Evolutionary conservation across 495 filamentous ascomycete species (phyloP).

Genomic region (Aspergillus leporis): DNA sequence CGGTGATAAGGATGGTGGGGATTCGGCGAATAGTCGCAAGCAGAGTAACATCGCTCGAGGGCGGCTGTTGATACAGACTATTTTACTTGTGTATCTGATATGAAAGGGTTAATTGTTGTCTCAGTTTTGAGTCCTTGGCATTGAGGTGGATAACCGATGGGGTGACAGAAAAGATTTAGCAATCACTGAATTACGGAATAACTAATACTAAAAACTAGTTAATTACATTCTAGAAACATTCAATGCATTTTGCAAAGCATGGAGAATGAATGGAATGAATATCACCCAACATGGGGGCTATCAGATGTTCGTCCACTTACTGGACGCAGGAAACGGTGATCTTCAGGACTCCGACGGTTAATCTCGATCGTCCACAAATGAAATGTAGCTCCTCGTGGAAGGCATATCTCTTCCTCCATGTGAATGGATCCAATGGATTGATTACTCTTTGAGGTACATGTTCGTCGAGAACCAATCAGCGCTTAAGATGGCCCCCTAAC

Average conservation of each 20-base stretch:
- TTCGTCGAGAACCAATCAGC: too few relatives aligned
- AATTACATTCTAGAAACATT: too few relatives aligned
- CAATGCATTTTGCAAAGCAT: too few relatives aligned
- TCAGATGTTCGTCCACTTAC: too few relatives aligned
- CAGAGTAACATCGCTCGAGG: neutral
- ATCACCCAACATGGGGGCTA: too few relatives aligned
- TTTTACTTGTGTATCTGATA: neutral
- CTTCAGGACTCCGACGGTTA: conserved; percentile 1
- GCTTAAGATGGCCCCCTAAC: too few relatives aligned
- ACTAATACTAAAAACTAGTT: too few relatives aligned
- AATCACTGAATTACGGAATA: too few relatives aligned
- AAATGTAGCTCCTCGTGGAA: neutral
- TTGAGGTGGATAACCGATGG: too few relatives aligned
- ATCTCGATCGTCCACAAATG: neutral
- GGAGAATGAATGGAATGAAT: too few relatives aligned
- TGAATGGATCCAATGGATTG: too few relatives aligned
- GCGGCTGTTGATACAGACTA: neutral
- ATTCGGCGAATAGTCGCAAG: neutral
- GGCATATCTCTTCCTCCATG: neutral
- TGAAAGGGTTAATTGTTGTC: neutral
- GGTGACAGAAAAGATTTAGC: neutral
- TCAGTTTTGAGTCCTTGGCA: neutral
- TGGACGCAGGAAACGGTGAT: neutral
- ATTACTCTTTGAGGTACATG: too few relatives aligned
- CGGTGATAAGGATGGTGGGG: neutral